These are phyloP conservation scores for Cavenderia fasciculata DNA, from an alignment of 78 protist species.

Conservation along the genomic window DNA sequence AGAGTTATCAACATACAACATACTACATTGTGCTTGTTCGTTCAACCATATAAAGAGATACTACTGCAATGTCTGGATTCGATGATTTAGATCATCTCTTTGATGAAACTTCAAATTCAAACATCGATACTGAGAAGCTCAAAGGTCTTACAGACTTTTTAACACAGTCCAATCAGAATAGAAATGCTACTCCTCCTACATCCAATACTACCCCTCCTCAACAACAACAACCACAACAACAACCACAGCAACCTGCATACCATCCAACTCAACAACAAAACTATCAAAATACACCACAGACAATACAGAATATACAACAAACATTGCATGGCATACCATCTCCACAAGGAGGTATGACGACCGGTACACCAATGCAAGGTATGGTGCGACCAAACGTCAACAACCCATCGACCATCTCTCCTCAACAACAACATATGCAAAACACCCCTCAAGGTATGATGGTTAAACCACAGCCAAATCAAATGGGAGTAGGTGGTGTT, in stretches of 20 bases:
- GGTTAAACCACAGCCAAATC: background rate
- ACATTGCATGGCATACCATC: too few relatives aligned
- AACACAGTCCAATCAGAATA: background rate
- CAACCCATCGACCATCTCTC: too few relatives aligned
- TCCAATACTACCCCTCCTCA: too few relatives aligned
- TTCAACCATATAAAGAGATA: too few relatives aligned
- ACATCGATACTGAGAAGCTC: conserved; percentile 9
- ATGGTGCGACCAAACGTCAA: too few relatives aligned
- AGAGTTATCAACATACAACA: too few relatives aligned
- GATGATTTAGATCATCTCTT: conserved; percentile 13
- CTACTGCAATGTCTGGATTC: too few relatives aligned
- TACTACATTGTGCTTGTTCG: too few relatives aligned
- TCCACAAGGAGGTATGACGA: too few relatives aligned
- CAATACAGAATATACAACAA: background rate
- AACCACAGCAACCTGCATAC: background rate
- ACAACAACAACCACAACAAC: background rate
- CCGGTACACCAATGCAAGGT: too few relatives aligned
- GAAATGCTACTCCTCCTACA: too few relatives aligned
- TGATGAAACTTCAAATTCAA: conserved; percentile 1
- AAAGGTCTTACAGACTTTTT: background rate
- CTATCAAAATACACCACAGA: conserved; percentile 5
- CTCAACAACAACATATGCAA: background rate
- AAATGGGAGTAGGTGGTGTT: too few relatives aligned
- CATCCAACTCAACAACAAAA: background rate
- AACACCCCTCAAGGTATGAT: background rate